Conservation (phyloP, 352 stramenopile genomes). For the Phytophthora rubi region DNA sequence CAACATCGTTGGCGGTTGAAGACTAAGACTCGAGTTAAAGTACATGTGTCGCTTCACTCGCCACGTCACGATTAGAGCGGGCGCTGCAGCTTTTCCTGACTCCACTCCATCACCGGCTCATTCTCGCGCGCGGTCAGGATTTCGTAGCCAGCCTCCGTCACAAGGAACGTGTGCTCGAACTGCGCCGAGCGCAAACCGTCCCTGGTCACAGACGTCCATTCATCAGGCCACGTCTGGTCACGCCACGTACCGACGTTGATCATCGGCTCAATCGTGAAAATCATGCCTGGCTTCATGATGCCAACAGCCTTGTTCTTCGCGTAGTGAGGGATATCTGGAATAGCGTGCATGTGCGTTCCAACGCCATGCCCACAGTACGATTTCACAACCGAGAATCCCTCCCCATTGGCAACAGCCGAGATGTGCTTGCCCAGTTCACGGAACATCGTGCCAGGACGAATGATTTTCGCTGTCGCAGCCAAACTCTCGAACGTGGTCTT, state of each 20-base stretch:
- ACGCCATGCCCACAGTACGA: conserved; percentile 99
- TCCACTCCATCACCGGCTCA: conserved; percentile 88
- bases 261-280: conserved; percentile 99
- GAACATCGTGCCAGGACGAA: conserved; percentile 96
- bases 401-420: conserved; percentile 77
- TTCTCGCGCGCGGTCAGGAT: conserved; percentile 94
- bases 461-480: conserved; percentile 76
- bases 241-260: conserved; percentile 96
- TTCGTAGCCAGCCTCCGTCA: conserved; percentile 97
- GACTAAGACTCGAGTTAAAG: neutral
- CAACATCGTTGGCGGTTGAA: neutral
- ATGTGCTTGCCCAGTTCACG: conserved; percentile 95
- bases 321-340: conserved; percentile 98
- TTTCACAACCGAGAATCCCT: conserved; percentile 95
- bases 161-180: conserved; percentile 98
- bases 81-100: conserved; percentile 76
- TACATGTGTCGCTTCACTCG: conserved; percentile 8
- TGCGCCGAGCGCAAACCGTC: conserved; percentile 96
- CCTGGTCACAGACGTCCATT: conserved; percentile 97
- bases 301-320: conserved; percentile 97
- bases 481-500: conserved; percentile 96
- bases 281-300: conserved; percentile 97
- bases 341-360: conserved; percentile 96
- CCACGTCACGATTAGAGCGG: conserved; percentile 13
- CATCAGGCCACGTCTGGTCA: conserved; percentile 95